A percentile compares a stretch with the other conserved stretches of the same genome.
Conservation (phyloP, 2,329 filamentous ascomycete genomes). For the Neoscytalidium dimidiatum region DNA sequence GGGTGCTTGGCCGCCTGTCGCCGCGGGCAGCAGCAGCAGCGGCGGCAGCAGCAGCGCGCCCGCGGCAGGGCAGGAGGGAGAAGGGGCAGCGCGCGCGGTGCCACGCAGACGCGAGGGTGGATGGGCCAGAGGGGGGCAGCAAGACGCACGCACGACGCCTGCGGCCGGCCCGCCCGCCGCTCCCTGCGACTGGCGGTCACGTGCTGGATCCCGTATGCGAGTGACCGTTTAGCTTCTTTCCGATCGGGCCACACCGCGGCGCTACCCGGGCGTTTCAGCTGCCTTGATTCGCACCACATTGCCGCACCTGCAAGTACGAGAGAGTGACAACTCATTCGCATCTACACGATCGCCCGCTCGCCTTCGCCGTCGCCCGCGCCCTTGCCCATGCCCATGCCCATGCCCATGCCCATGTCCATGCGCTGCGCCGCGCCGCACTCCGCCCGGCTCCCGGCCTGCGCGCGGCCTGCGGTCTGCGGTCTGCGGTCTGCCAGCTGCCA, state of each 20-base stretch:
- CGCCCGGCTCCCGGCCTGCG: background rate
- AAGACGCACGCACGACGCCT: background rate
- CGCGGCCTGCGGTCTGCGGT: background rate
- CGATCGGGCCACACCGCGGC: slow-evolving; percentile 5
- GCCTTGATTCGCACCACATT: slow-evolving; percentile 19
- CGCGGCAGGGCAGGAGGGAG: background rate
- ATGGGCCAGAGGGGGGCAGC: background rate
- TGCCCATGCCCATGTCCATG: background rate
- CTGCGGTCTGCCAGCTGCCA: slow-evolving; percentile 17
- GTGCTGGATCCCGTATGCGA: slow-evolving; percentile 23
- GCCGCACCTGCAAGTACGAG: slow-evolving; percentile 15
- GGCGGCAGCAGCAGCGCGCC: background rate
- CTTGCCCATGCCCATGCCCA: background rate
- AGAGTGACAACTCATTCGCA: slow-evolving; percentile 17
- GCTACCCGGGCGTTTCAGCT: slow-evolving; percentile 18
- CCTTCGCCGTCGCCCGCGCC: background rate
- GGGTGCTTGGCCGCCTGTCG: slow-evolving; percentile 3
- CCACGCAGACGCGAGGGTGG: background rate
- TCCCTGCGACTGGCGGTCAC: slow-evolving; percentile 18
- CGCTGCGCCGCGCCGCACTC: slow-evolving; percentile 3
- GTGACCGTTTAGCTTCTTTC: background rate
- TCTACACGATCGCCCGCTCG: slow-evolving; percentile 12
- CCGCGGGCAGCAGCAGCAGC: slow-evolving; percentile 3
- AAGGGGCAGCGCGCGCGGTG: background rate
- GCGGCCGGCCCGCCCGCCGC: slow-evolving; percentile 1